A percentile compares a stretch with the other conserved stretches of the same genome.
Conservation (phyloP, 1,139 yeast genomes). For the Candida tetrigidarum region DNA sequence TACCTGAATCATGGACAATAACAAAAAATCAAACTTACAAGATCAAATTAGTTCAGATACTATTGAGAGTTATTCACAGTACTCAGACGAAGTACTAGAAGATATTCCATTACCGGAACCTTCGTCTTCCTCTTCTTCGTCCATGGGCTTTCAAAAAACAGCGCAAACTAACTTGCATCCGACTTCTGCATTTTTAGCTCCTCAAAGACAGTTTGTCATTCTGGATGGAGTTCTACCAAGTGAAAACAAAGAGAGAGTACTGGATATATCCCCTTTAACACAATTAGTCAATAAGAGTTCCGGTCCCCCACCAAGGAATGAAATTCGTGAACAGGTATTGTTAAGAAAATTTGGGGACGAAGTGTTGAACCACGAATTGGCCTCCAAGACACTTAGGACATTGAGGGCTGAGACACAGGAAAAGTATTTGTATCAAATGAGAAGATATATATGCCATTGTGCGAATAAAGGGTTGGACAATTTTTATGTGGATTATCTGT, state of each 20-base stretch:
- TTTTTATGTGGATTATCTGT: constrained; percentile 13
- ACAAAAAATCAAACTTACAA: not conserved
- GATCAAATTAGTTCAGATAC: not conserved
- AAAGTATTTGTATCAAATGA: constrained; percentile 16
- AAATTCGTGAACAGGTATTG: constrained; percentile 7
- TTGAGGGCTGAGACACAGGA: constrained; percentile 15
- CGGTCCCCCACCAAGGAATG: not conserved
- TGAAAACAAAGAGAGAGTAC: not conserved
- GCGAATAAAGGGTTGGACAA: constrained; percentile 16
- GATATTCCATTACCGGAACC: too few species aligned
- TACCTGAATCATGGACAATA: not conserved
- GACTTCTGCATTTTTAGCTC: not conserved
- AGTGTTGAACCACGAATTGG: constrained; percentile 13
- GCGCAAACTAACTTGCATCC: not conserved
- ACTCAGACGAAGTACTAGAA: not conserved
- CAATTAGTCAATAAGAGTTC: not conserved
- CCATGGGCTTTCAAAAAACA: not conserved
- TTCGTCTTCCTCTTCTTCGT: too few species aligned
- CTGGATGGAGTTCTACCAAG: too few species aligned
- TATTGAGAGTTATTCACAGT: not conserved
- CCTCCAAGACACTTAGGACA: constrained; percentile 7
- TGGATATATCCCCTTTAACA: not conserved
- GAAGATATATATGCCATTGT: constrained; percentile 15
- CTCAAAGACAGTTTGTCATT: not conserved
- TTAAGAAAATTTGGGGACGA: constrained; percentile 16